These are phyloP conservation scores for Xylariaceae sp. DNA, from an alignment of 2,329 filamentous ascomycete species.

Conservation along the genomic window DNA sequence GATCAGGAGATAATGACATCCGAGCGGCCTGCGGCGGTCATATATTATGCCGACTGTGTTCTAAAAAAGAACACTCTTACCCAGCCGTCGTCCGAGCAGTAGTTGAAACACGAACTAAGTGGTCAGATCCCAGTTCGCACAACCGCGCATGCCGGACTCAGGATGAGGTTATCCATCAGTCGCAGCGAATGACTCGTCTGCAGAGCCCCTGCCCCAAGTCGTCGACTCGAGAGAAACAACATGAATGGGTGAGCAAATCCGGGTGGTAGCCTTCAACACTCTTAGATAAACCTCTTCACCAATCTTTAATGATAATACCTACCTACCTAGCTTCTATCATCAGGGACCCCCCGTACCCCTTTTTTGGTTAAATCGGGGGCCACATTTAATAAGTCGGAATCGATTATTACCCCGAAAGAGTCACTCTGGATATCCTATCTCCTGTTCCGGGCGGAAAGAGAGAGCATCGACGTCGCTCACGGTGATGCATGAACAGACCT, in stretches of 20 bases:
- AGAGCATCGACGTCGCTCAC: too few relatives aligned
- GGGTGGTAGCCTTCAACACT: constrained; percentile 1
- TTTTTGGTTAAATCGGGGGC: neutral
- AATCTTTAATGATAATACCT: neutral
- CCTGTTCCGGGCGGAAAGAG: too few relatives aligned
- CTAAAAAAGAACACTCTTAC: neutral
- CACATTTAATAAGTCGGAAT: too few relatives aligned
- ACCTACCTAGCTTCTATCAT: neutral
- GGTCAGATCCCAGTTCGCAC: neutral
- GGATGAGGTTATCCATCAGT: neutral
- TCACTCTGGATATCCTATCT: neutral
- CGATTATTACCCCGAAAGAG: neutral
- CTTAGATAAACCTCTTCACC: constrained; percentile 3
- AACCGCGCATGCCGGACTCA: neutral
- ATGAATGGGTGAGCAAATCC: neutral
- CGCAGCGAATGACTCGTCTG: neutral
- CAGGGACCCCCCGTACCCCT: neutral
- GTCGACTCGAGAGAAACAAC: neutral
- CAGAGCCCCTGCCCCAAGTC: neutral
- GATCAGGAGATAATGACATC: too few relatives aligned
- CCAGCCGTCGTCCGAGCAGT: neutral
- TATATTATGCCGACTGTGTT: neutral
- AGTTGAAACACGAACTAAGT: neutral
- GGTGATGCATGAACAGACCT: too few relatives aligned
- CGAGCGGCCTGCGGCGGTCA: neutral